A percentile compares a stretch with the other conserved stretches of the same genome.
phyloP scores from a whole-genome alignment of 441 rosid genomes.

The Eruca vesicaria region DNA sequence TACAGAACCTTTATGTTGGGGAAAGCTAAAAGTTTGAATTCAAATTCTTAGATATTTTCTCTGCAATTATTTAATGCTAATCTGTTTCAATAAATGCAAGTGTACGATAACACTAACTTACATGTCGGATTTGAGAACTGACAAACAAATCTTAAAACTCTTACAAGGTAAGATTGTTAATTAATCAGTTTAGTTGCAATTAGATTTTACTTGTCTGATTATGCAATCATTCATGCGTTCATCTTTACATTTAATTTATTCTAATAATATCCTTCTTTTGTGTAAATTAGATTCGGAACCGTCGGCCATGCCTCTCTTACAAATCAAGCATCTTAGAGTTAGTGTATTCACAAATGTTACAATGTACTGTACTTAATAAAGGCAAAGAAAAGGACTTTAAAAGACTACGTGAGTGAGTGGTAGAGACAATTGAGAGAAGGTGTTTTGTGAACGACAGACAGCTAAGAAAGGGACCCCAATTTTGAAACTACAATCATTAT shows the following conservation, averaged over 20 bases:
- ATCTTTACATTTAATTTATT: not conserved
- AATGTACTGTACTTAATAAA: constrained; percentile 15
- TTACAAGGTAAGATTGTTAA: constrained; percentile 14
- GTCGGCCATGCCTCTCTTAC: not conserved
- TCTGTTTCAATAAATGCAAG: constrained; percentile 23
- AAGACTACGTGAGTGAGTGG: constrained; percentile 9
- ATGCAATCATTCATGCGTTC: not conserved
- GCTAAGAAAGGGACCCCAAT: constrained; percentile 27
- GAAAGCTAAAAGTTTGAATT: constrained; percentile 22
- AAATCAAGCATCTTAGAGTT: constrained; percentile 6
- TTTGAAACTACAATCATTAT: constrained; percentile 21
- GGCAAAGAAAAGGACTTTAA: constrained; percentile 17
- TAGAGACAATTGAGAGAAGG: constrained; percentile 15
- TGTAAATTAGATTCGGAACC: not conserved
- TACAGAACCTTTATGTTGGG: constrained; percentile 8
- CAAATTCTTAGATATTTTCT: constrained; percentile 20
- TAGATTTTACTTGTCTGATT: constrained; percentile 16
- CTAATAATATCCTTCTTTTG: not conserved
- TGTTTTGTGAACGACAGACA: constrained; percentile 31
- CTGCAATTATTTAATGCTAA: not conserved
- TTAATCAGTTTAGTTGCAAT: not conserved
- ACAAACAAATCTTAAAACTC: constrained; percentile 22
- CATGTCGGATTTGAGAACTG: constrained; percentile 22
- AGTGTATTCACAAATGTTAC: not conserved
- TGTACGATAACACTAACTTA: constrained; percentile 20